Conservation (phyloP, 2,329 filamentous ascomycete species). For the Sclerotinia nivalis region DNA sequence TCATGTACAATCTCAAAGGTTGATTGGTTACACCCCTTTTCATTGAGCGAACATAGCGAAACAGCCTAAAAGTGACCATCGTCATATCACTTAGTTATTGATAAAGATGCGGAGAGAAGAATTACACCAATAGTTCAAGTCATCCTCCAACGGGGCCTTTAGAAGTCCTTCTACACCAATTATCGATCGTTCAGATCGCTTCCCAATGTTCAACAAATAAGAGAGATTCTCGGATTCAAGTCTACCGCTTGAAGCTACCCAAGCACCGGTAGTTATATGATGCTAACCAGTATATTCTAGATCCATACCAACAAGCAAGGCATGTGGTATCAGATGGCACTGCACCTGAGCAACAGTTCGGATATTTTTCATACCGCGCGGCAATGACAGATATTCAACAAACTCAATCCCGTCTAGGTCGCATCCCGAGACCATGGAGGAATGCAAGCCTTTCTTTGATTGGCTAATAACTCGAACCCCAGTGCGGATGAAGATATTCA, state of each 20-base stretch:
- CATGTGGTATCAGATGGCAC: not conserved
- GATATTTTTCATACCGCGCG: slow-evolving; percentile 3
- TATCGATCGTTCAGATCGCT: not conserved
- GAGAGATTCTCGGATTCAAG: not conserved
- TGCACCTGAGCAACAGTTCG: not conserved
- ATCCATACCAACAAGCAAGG: not conserved
- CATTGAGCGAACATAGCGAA: not conserved
- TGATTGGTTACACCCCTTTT: not conserved
- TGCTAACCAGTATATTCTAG: not conserved
- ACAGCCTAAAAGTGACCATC: not conserved
- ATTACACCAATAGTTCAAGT: not conserved
- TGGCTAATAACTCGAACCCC: not conserved
- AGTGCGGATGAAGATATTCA: slow-evolving; percentile 9
- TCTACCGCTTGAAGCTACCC: not conserved
- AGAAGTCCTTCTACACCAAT: not conserved
- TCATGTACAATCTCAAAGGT: not conserved
- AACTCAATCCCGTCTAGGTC: slow-evolving; percentile 8
- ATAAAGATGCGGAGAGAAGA: not conserved
- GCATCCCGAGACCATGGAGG: slow-evolving; percentile 1
- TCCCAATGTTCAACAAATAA: not conserved
- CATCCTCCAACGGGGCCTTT: not conserved
- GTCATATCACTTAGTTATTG: not conserved
- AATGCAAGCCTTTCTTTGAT: not conserved
- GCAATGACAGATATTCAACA: slow-evolving; percentile 1
- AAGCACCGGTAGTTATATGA: not conserved